Base-by-base conservation (phyloP, 2,329 filamentous ascomycete genomes). In the Alternaria infectoria region DNA sequence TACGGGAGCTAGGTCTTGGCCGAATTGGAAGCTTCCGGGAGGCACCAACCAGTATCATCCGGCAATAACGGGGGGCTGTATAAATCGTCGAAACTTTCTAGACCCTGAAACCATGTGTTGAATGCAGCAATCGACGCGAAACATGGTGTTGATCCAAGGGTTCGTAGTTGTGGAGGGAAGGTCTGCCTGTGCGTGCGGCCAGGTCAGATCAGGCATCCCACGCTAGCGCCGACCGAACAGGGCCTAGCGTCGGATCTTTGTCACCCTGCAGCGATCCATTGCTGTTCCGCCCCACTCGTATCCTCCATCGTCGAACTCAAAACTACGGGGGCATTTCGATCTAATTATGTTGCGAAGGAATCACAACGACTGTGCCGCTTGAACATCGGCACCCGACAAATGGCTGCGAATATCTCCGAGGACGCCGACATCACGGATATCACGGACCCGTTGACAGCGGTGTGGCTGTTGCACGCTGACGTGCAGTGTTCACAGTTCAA, bases 191-290 rank as follows among this genome's bases (percentile, higher is more conserved):
- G 26, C 30, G 12, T 23, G 28, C 49, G 28, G 9, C 17, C 17
- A 23, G 28, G 13, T 36, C 17, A 21, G 17, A 36, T 51, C 28
- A 36, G 49, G 49, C 49, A 19, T 12, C 28, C 28, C 12, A 5
- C 49, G 28, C 17, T 51, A 51, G 28, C 6, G 28, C 8, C 8
- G 1, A 3, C 19, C 5, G 8, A 5, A 52, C 25, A 15, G 11
- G 5, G 36, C 5, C 5, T 44, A 28, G 28, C 43, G 12, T 50
- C 23, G 50, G n/a, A n/a, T n/a, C 11, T n/a, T 17, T 26, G 23
- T 26, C 36, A 21, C 52, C 52, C 58, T 61, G 58, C 58, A 57
- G 52, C 30, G 58, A 57, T 61, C 51, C 23, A 17, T 23, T 12
- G 25, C 43, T 23, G 17, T 6, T 6, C 9, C 13, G 15, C 12